Evolutionary conservation across 371 early-diverging fungal species (phyloP).

Genomic region (Mucor indicus): DNA sequence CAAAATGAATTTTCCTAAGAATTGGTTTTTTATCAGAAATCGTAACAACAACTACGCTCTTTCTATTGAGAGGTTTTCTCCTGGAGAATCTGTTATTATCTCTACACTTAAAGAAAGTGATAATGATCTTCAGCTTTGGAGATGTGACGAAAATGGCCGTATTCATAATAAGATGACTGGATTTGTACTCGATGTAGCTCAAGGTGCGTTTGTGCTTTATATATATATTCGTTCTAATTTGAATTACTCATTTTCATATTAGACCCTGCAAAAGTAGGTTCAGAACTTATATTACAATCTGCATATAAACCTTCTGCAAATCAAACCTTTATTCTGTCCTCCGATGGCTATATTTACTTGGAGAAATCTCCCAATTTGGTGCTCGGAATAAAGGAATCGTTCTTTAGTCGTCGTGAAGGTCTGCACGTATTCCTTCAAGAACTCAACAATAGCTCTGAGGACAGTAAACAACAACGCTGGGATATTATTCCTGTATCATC

Average conservation of each 20-base stretch:
- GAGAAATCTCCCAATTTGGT: conserved; percentile 39
- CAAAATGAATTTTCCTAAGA: conserved; percentile 50
- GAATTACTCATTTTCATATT: too few species aligned
- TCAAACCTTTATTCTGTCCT: conserved; percentile 31
- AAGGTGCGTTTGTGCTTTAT: conserved; percentile 31
- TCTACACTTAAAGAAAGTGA: conserved; percentile 30
- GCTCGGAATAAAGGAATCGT: conserved; percentile 52
- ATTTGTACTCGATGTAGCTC: conserved; percentile 50
- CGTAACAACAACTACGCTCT: conserved; percentile 43
- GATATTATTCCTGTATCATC: conserved; percentile 31
- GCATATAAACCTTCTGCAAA: conserved; percentile 17
- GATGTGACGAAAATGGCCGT: conserved; percentile 47
- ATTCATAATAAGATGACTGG: conserved; percentile 54
- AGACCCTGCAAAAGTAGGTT: conserved; percentile 41
- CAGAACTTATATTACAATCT: conserved; percentile 44
- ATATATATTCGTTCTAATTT: neutral
- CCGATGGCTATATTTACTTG: conserved; percentile 42
- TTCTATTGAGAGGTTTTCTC: conserved; percentile 29
- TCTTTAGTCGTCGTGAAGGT: conserved; percentile 43
- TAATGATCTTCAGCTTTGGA: conserved; percentile 51
- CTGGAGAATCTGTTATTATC: conserved; percentile 34
- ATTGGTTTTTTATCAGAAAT: conserved; percentile 63
- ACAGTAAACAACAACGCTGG: conserved; percentile 44
- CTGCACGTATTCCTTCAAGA: conserved; percentile 40
- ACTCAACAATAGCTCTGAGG: conserved; percentile 18